Evolutionary conservation across 768 basidiomycete genomes (phyloP).

Genomic region (Galerina sulciceps): DNA sequence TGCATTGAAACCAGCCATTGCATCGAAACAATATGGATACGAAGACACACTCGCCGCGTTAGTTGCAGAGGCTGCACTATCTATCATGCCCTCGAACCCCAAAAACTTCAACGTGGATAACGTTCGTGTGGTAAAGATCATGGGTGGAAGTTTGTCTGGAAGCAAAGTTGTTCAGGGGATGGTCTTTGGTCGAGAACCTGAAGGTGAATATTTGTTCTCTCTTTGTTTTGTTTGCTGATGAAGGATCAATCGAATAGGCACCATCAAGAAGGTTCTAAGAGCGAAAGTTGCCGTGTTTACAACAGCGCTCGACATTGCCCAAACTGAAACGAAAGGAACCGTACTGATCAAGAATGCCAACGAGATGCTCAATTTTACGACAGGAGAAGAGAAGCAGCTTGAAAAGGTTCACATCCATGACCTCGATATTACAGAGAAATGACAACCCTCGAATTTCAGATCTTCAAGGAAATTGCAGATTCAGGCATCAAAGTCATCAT

Average conservation of each 20-base stretch:
- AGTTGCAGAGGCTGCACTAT: conserved; percentile 91
- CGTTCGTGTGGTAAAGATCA: conserved; percentile 97
- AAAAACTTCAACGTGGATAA: conserved; percentile 98
- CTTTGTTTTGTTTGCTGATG: background rate
- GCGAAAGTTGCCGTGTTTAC: conserved; percentile 98
- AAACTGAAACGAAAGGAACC: conserved; percentile 99
- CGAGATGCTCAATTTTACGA: conserved; percentile 96
- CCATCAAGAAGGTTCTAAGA: conserved; percentile 78
- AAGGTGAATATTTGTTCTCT: conserved; percentile 57
- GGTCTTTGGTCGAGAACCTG: conserved; percentile 97
- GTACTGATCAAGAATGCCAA: conserved; percentile 94
- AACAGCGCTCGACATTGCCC: conserved; percentile 87
- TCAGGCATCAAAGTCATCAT: conserved; percentile 94
- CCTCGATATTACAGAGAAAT: background rate
- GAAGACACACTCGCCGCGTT: conserved; percentile 82
- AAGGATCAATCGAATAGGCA: conserved; percentile 46
- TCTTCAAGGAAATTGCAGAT: conserved; percentile 96
- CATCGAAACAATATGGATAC: conserved; percentile 96
- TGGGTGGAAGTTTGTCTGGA: conserved; percentile 86
- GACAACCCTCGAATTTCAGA: conserved; percentile 46
- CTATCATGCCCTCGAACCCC: conserved; percentile 87
- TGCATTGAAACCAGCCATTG: conserved; percentile 90
- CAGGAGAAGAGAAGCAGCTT: conserved; percentile 94
- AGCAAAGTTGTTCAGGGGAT: conserved; percentile 95
- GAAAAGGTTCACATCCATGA: conserved; percentile 64